phyloP scores from a whole-genome alignment of 176 grass and related monocot genomes.

The Chrysopogon serrulatus region DNA sequence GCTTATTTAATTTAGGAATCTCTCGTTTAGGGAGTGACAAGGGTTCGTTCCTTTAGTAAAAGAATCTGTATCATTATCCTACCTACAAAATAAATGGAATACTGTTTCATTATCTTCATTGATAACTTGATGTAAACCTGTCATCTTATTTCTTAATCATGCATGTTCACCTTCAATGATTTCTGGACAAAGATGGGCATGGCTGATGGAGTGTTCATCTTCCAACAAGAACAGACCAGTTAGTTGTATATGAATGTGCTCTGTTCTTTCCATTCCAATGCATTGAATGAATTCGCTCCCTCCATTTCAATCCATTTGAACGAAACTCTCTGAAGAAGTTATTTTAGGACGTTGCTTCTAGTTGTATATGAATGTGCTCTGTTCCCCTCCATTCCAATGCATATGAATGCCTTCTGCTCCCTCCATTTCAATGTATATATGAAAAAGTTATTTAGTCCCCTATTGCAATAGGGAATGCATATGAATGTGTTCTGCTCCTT shows the following conservation, averaged over 20 bases:
- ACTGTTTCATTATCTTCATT: neutral
- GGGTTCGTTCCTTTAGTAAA: neutral
- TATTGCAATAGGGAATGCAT: too few species aligned
- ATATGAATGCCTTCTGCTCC: neutral
- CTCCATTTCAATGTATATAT: too few species aligned
- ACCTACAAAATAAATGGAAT: neutral
- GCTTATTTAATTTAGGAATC: neutral
- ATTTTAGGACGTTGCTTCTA: neutral
- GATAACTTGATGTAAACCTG: slow-evolving; percentile 6
- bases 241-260: slow-evolving; percentile 1
- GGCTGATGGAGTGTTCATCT: neutral
- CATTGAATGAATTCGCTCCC: slow-evolving; percentile 6
- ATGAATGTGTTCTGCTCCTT: neutral
- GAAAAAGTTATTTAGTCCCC: too few species aligned
- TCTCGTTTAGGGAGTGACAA: neutral
- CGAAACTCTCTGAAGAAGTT: slow-evolving; percentile 8
- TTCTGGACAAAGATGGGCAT: neutral
- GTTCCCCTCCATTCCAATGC: too few species aligned
- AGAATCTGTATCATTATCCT: neutral
- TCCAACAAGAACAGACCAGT: neutral
- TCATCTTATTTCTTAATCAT: slow-evolving; percentile 11
- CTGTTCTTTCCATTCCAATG: too few species aligned
- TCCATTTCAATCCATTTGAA: slow-evolving; percentile 29
- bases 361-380: too few species aligned
- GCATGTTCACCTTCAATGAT: slow-evolving; percentile 2